Conservation (phyloP, 768 basidiomycete genomes). For the Tephrocybe sp. region DNA sequence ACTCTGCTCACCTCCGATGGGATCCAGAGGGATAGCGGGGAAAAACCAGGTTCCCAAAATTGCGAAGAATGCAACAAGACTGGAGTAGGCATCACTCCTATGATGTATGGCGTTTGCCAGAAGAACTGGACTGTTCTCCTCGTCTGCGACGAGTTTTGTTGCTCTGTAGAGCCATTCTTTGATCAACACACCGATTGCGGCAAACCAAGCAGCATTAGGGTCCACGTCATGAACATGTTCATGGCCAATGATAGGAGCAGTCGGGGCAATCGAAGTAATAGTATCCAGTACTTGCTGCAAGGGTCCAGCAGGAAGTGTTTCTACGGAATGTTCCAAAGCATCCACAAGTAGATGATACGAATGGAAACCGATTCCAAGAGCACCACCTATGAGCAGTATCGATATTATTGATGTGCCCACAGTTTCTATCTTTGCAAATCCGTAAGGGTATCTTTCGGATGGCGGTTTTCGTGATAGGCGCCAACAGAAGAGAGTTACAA, state of each 20-base stretch:
- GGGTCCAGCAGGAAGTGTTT: slow-evolving; percentile 61
- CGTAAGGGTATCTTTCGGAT: slow-evolving; percentile 77
- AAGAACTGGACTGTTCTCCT: slow-evolving; percentile 88
- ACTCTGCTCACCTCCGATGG: slow-evolving; percentile 73
- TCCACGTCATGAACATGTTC: slow-evolving; percentile 65
- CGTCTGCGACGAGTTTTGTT: slow-evolving; percentile 86
- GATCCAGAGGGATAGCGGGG: slow-evolving; percentile 87
- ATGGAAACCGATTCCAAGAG: slow-evolving; percentile 85
- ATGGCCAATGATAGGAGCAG: slow-evolving; percentile 53
- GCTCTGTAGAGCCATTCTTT: slow-evolving; percentile 95
- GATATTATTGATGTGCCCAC: slow-evolving; percentile 91
- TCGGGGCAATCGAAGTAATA: slow-evolving; percentile 52
- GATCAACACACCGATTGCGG: slow-evolving; percentile 68
- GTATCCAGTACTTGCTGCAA: slow-evolving; percentile 61
- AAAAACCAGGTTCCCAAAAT: slow-evolving; percentile 89
- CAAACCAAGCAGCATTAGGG: slow-evolving; percentile 97
- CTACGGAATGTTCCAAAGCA: slow-evolving; percentile 62
- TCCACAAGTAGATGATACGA: slow-evolving; percentile 82
- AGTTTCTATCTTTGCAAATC: slow-evolving; percentile 93
- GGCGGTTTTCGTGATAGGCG: slow-evolving; percentile 80
- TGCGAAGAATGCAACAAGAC: slow-evolving; percentile 85
- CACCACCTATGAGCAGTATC: slow-evolving; percentile 80
- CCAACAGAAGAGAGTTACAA: slow-evolving; percentile 90
- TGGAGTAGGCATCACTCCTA: slow-evolving; percentile 95
- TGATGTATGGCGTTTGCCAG: slow-evolving; percentile 97